Percentiles rank a stretch among this genome's conserved stretches.
These are phyloP conservation scores for Acorus gramineus DNA, from an alignment of 106 monocot genomes.

Conservation along the genomic window DNA sequence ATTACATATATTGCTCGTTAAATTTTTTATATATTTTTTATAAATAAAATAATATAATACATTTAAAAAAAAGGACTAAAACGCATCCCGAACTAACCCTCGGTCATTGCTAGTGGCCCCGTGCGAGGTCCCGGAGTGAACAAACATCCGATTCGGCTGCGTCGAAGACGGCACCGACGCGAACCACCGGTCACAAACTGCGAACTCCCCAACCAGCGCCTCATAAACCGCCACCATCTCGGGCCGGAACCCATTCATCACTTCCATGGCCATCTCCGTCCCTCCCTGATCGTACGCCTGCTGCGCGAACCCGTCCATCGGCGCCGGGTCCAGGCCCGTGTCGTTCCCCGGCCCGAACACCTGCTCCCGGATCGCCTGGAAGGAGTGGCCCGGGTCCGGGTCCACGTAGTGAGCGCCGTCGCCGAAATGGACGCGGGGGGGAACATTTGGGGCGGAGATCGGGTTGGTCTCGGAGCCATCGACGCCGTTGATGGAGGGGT, in stretches of 20 bases:
- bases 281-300: slow-evolving; percentile 18
- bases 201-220: slow-evolving; percentile 28
- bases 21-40: too few relatives aligned
- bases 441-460: slow-evolving; percentile 11
- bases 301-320: slow-evolving; percentile 53
- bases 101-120: slow-evolving; percentile 20
- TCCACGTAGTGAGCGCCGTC: slow-evolving; percentile 32
- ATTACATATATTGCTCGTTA: too few relatives aligned
- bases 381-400: slow-evolving; percentile 39
- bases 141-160: slow-evolving; percentile 51
- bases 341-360: slow-evolving; percentile 18
- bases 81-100: too few relatives aligned
- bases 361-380: slow-evolving; percentile 25
- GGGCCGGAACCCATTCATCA: slow-evolving; percentile 10
- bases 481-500: slow-evolving; percentile 36
- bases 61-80: too few relatives aligned
- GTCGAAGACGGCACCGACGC: slow-evolving; percentile 41
- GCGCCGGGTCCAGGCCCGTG: slow-evolving; percentile 14
- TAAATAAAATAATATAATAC: too few relatives aligned
- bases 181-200: slow-evolving; percentile 51
- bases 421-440: slow-evolving; percentile 21
- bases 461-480: slow-evolving; percentile 29
- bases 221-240: slow-evolving; percentile 25
- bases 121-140: slow-evolving; percentile 16
- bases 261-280: slow-evolving; percentile 12